Base-by-base conservation (phyloP, 1,284 basidiomycete species). In the Cryptococcus wingfieldii region DNA sequence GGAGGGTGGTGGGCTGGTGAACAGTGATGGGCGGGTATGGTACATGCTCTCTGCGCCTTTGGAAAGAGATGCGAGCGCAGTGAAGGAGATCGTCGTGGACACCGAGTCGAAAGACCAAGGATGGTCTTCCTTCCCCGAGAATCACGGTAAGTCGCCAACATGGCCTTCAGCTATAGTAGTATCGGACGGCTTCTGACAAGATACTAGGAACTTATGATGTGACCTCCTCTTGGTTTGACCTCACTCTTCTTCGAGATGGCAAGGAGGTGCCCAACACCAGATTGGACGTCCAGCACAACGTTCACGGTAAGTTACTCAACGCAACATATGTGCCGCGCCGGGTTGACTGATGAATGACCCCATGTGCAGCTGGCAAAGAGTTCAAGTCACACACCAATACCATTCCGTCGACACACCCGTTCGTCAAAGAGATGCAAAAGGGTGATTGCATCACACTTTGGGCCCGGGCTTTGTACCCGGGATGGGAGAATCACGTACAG, bases 371-470 rank as follows among this genome's bases (percentile, higher is more conserved):
- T 37, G 73, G 73, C 2, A 71, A 72, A 49, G 71, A 71, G 50
- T 64, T 58, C 60, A 71, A 72, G 56, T 31, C 51, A 1, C 71
- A 75, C 56, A 16, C 23, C 4, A 63, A 64, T 27, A 54, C 55
- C 9, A 49, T 75, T 10, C 58, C 56, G 8, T 3, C 38, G 1
- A 47, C 61, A 10, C 66, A 72, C 49, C 58, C 62, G 4, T 54
- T 70, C 2, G 50, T 72, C 3, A 54, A 54, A 37, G 44, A 56
- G 18, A 66, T 64, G 5, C 47, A 56, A 37, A 55, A 64, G 1
- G 73, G 71, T 2, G 73, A 75, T 53, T 56, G 68, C 10, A 47
- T 75, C 23, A 65, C 72, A 1, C 61, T 75, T 9, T 75, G 70
- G 69, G 66, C 57, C 1, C 51, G 73, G 38, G 71, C 73, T 4